Conservation (phyloP, 2,329 filamentous ascomycete species). For the Aureobasidium pullulans region DNA sequence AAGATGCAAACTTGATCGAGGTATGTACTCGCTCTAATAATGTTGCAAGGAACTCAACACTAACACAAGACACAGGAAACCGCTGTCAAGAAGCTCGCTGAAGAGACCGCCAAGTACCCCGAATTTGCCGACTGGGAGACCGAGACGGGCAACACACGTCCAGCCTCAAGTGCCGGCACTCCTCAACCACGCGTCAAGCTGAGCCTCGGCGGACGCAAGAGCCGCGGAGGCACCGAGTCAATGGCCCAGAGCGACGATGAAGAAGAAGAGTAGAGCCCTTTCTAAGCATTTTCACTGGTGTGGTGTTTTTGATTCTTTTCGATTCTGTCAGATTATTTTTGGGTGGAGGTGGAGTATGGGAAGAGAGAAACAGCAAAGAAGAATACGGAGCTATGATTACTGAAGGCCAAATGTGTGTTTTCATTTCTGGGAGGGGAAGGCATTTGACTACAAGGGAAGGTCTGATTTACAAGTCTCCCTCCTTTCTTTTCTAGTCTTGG, state of each 20-base stretch:
- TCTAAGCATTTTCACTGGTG: background rate
- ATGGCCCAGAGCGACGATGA: slow-evolving; percentile 13
- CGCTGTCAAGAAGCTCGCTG: slow-evolving; percentile 45
- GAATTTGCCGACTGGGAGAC: slow-evolving; percentile 51
- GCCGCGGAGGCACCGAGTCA: slow-evolving; percentile 13
- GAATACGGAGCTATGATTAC: slow-evolving; percentile 2
- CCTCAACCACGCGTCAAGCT: slow-evolving; percentile 58
- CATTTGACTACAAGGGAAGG: background rate
- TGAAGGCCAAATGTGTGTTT: background rate
- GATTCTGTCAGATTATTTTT: background rate
- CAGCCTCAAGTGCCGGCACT: slow-evolving; percentile 52
- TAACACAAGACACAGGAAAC: slow-evolving; percentile 34
- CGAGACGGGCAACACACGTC: slow-evolving; percentile 36
- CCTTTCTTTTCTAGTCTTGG: too few relatives aligned
- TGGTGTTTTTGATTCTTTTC: background rate
- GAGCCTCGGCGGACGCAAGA: slow-evolving; percentile 56
- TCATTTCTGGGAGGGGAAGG: background rate
- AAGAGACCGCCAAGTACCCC: slow-evolving; percentile 48
- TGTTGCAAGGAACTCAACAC: background rate
- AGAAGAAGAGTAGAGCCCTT: slow-evolving; percentile 9
- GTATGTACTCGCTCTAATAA: slow-evolving; percentile 46
- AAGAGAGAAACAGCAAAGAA: background rate
- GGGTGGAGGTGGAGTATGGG: background rate
- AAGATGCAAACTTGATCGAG: slow-evolving; percentile 89
- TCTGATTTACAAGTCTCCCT: too few relatives aligned